A percentile compares a stretch with the other conserved stretches of the same genome.
Evolutionary conservation across 2,329 filamentous ascomycete species (phyloP).

Genomic region (Ascochyta fabae): DNA sequence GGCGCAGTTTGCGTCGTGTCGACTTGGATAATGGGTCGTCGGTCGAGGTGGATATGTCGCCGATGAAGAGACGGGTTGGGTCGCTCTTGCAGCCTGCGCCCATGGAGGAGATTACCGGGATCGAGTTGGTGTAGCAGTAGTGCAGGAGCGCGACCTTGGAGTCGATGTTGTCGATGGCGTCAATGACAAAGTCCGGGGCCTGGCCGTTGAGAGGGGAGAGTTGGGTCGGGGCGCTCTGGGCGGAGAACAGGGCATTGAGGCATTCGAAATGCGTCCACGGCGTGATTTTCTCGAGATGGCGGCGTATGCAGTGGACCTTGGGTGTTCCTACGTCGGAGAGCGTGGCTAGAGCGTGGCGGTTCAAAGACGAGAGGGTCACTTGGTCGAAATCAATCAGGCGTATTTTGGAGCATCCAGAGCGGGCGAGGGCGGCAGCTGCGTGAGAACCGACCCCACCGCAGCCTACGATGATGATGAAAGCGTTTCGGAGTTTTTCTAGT

Average conservation of each 20-base stretch:
- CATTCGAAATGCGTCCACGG: conserved; percentile 94
- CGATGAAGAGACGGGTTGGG: conserved; percentile 82
- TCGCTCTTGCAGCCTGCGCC: conserved; percentile 93
- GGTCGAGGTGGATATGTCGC: conserved; percentile 85
- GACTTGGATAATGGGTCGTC: conserved; percentile 89
- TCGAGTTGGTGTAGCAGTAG: conserved; percentile 78
- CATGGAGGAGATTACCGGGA: conserved; percentile 93
- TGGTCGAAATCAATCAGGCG: conserved; percentile 97
- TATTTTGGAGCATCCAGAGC: conserved; percentile 87
- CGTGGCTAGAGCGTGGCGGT: conserved; percentile 94
- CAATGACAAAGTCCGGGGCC: conserved; percentile 85
- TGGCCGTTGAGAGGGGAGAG: conserved; percentile 71
- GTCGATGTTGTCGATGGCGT: conserved; percentile 98
- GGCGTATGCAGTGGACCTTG: conserved; percentile 85
- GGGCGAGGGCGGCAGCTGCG: conserved; percentile 81
- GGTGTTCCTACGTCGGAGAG: conserved; percentile 90
- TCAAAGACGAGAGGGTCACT: conserved; percentile 91
- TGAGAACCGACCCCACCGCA: conserved; percentile 96
- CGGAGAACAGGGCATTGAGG: conserved; percentile 81
- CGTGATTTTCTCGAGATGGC: conserved; percentile 80
- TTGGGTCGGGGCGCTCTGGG: conserved; percentile 67
- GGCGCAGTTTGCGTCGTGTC: conserved; percentile 79
- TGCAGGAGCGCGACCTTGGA: conserved; percentile 90
- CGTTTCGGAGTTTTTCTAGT: conserved; percentile 75
- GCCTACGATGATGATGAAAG: conserved; percentile 89